A percentile compares a stretch with the other conserved stretches of the same genome.
These are phyloP conservation scores for Lumnitzera littorea DNA, from an alignment of 345 rosid genomes.

Conservation along the genomic window DNA sequence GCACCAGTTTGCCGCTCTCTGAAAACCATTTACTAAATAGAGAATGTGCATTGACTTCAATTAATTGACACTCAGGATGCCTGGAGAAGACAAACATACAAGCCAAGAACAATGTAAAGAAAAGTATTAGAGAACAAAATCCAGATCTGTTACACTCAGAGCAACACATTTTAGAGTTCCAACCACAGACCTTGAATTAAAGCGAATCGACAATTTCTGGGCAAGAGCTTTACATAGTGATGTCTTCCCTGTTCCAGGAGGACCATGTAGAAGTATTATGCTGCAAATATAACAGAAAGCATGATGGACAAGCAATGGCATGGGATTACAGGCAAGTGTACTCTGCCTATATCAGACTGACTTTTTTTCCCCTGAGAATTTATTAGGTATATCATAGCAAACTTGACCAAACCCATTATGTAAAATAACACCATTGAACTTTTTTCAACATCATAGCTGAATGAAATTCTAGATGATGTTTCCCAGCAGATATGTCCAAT, in stretches of 20 bases:
- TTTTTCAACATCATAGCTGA: too few relatives aligned
- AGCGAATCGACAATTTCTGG: conserved; percentile 83
- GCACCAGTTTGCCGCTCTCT: conserved; percentile 97
- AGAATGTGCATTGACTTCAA: conserved; percentile 99
- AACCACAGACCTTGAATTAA: conserved; percentile 57
- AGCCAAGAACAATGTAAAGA: conserved; percentile 3
- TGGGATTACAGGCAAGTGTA: not conserved
- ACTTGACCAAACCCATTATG: too few relatives aligned
- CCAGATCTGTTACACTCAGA: not conserved
- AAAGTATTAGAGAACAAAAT: not conserved
- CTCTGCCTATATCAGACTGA: not conserved
- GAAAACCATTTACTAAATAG: conserved; percentile 99
- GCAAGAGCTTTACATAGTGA: conserved; percentile 96
- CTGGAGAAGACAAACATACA: conserved; percentile 35
- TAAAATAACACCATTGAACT: too few relatives aligned
- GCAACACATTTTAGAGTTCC: not conserved
- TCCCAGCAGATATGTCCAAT: too few relatives aligned
- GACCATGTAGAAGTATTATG: conserved; percentile 93
- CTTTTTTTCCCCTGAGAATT: too few relatives aligned
- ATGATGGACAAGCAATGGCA: not conserved
- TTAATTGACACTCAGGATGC: conserved; percentile 80
- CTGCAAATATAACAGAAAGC: conserved; percentile 29
- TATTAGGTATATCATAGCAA: too few relatives aligned
- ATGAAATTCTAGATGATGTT: too few relatives aligned
- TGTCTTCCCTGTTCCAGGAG: conserved; percentile 99